Percentiles rank a stretch among this genome's conserved stretches.
These are phyloP conservation scores for Ophiognomonia clavigignenti-juglandacearum DNA, from an alignment of 2,329 filamentous ascomycete genomes.

Conservation along the genomic window DNA sequence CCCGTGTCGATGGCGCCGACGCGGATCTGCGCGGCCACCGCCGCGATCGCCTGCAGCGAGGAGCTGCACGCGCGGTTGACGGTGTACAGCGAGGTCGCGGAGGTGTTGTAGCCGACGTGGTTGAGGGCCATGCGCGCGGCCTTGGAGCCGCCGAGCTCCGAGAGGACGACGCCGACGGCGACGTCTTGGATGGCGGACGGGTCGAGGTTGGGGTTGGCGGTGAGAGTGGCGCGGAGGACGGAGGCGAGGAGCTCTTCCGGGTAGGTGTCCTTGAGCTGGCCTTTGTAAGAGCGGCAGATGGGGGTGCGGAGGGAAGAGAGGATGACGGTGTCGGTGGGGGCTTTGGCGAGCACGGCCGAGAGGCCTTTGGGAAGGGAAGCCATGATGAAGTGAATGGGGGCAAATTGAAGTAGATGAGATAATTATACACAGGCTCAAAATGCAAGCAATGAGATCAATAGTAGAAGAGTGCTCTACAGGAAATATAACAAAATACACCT, in stretches of 20 bases:
- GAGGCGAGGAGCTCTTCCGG: constrained; percentile 80
- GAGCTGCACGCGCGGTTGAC: constrained; percentile 84
- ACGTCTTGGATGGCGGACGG: constrained; percentile 71
- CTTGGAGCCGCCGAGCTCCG: constrained; percentile 86
- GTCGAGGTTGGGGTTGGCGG: constrained; percentile 67
- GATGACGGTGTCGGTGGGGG: constrained; percentile 78
- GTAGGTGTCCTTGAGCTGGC: constrained; percentile 79
- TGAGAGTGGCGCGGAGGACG: constrained; percentile 63
- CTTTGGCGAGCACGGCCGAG: constrained; percentile 71
- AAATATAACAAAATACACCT: background rate
- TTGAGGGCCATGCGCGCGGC: constrained; percentile 87
- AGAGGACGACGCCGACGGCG: constrained; percentile 81
- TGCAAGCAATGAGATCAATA: background rate
- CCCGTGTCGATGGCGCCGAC: constrained; percentile 67
- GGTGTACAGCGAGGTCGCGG: constrained; percentile 76
- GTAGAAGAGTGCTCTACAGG: background rate
- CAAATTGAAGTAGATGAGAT: background rate
- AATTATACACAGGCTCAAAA: background rate
- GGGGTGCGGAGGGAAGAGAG: constrained; percentile 88
- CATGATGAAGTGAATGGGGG: constrained; percentile 31
- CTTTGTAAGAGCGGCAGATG: constrained; percentile 77
- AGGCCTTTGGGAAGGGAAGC: constrained; percentile 57
- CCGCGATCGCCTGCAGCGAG: constrained; percentile 71
- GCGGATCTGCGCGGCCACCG: constrained; percentile 70
- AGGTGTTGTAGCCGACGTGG: constrained; percentile 70